These are phyloP conservation scores for Ogataea nitratoaversa DNA, from an alignment of 805 yeast genomes.

Conservation along the genomic window DNA sequence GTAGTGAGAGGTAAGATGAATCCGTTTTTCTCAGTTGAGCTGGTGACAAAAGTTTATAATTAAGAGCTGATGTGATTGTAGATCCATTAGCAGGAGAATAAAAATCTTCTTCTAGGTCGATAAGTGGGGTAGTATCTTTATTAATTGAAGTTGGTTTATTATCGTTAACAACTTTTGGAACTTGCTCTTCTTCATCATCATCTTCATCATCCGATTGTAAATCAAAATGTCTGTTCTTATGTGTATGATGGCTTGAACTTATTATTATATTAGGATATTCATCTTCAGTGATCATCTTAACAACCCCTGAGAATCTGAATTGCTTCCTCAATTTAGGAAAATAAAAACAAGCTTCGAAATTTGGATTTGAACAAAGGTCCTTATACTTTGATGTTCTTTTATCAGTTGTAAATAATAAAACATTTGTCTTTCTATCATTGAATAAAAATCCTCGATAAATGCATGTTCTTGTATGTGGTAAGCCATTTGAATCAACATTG, in stretches of 20 bases:
- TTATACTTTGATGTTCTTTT: slow-evolving; percentile 59
- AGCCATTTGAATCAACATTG: slow-evolving; percentile 51
- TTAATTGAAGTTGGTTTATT: background rate
- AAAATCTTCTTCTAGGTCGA: slow-evolving; percentile 17
- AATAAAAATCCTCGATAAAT: slow-evolving; percentile 74
- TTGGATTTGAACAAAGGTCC: slow-evolving; percentile 47
- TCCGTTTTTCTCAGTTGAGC: slow-evolving; percentile 12
- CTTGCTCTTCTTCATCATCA: background rate
- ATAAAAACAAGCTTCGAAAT: slow-evolving; percentile 75
- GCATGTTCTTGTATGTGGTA: slow-evolving; percentile 66
- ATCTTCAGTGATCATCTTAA: slow-evolving; percentile 39
- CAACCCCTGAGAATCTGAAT: slow-evolving; percentile 67
- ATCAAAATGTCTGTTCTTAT: background rate
- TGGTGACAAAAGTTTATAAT: slow-evolving; percentile 20
- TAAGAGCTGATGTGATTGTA: slow-evolving; percentile 12
- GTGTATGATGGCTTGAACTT: background rate
- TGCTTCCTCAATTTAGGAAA: slow-evolving; percentile 60
- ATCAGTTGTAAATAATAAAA: slow-evolving; percentile 69
- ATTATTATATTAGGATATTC: slow-evolving; percentile 17
- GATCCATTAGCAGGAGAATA: slow-evolving; percentile 11
- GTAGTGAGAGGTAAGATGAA: slow-evolving; percentile 9
- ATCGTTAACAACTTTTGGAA: too few species aligned
- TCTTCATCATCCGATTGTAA: background rate
- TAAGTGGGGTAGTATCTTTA: slow-evolving; percentile 9
- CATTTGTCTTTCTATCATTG: slow-evolving; percentile 61